Percentiles rank a stretch among this genome's conserved stretches.
phyloP scores from a whole-genome alignment of 345 rosid genomes.

The Kandelia obovata region DNA sequence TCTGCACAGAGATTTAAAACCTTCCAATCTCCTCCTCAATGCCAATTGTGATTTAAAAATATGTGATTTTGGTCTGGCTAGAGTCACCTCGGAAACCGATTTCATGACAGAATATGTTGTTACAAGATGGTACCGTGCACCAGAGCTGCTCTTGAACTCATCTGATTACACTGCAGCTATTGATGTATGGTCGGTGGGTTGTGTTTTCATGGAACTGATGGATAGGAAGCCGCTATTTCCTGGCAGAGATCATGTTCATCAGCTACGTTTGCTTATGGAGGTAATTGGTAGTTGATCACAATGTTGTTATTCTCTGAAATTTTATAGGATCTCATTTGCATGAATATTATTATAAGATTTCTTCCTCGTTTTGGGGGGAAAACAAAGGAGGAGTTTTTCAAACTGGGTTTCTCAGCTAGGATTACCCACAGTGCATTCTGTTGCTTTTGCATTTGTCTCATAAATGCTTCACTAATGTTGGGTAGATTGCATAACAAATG shows the following conservation, averaged over 20 bases:
- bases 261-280: slow-evolving; percentile 82
- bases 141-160: slow-evolving; percentile 77
- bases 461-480: too few species aligned
- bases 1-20: slow-evolving; percentile 90
- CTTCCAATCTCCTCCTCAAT: slow-evolving; percentile 80
- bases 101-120: slow-evolving; percentile 88
- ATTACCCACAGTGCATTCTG: too few species aligned
- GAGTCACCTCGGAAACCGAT: slow-evolving; percentile 88
- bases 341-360: background rate
- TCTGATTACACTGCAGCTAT: slow-evolving; percentile 81
- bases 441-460: too few species aligned
- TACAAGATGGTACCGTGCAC: slow-evolving; percentile 98
- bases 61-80: slow-evolving; percentile 91
- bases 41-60: slow-evolving; percentile 77
- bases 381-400: too few species aligned
- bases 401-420: too few species aligned
- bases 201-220: slow-evolving; percentile 82
- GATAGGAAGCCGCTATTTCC: slow-evolving; percentile 83
- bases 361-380: too few species aligned
- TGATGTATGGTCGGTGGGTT: slow-evolving; percentile 99
- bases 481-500: too few species aligned
- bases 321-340: too few species aligned
- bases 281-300: slow-evolving; percentile 28
- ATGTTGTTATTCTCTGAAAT: too few species aligned
- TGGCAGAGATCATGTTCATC: slow-evolving; percentile 81